A percentile compares a stretch with the other conserved stretches of the same genome.
These are phyloP conservation scores for Cyberlindnera samutprakarnensis DNA, from an alignment of 805 yeast species.

Conservation along the genomic window DNA sequence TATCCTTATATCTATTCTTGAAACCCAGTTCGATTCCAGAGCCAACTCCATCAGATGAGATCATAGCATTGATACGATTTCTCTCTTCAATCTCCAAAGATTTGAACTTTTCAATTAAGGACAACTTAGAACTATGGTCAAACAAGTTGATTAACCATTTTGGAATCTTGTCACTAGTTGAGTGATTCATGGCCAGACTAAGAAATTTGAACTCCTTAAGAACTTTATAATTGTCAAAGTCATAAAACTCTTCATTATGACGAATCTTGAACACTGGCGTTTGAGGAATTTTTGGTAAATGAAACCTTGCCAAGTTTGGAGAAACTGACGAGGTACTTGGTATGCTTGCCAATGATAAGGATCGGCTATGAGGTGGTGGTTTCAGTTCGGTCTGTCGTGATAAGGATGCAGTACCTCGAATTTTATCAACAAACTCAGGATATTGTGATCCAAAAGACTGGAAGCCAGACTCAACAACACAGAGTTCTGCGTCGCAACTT, in stretches of 20 bases:
- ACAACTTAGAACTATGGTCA: conserved; percentile 15
- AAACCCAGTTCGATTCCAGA: conserved; percentile 58
- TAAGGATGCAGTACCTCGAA: not conserved
- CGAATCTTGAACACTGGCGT: conserved; percentile 39
- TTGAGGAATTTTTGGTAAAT: conserved; percentile 37
- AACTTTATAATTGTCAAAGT: conserved; percentile 13
- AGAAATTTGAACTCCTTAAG: conserved; percentile 18
- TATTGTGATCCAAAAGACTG: conserved; percentile 25
- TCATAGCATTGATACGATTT: conserved; percentile 44
- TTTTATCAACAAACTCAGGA: conserved; percentile 20
- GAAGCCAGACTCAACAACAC: conserved; percentile 36
- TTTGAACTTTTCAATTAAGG: conserved; percentile 45
- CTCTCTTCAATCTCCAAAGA: conserved; percentile 64
- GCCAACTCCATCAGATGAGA: conserved; percentile 19
- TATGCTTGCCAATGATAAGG: conserved; percentile 15
- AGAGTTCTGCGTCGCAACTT: conserved; percentile 33
- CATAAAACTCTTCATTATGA: conserved; percentile 45
- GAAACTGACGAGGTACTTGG: conserved; percentile 10
- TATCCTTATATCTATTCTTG: conserved; percentile 75
- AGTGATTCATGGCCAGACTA: conserved; percentile 3
- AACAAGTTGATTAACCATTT: conserved; percentile 41
- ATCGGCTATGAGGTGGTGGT: conserved; percentile 13
- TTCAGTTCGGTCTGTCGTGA: not conserved
- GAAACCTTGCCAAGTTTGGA: conserved; percentile 38
- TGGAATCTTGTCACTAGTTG: conserved; percentile 6